A percentile compares a stretch with the other conserved stretches of the same genome.
Evolutionary conservation across 1,139 yeast genomes (phyloP).

Genomic region (Taphrina flavorubra): DNA sequence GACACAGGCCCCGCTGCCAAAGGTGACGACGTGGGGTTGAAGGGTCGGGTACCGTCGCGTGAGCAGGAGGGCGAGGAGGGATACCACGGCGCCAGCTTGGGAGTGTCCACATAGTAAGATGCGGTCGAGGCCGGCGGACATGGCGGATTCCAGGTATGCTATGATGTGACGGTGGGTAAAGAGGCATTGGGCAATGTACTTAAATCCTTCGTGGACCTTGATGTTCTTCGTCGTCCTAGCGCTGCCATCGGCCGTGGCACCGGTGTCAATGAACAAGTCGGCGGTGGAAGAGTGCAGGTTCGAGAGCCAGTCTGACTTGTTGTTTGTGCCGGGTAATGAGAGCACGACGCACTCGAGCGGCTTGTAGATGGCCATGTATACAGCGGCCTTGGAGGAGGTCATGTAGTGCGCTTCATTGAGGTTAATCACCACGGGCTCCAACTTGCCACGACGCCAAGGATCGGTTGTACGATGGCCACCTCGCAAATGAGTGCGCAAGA

Average conservation of each 20-base stretch:
- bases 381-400: constrained; percentile 30
- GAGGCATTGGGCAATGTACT: constrained; percentile 29
- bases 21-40: constrained; percentile 13
- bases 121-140: constrained; percentile 12
- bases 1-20: constrained; percentile 34
- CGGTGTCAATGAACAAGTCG: constrained; percentile 7
- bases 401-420: constrained; percentile 33
- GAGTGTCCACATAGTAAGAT: constrained; percentile 32
- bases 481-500: not conserved
- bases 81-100: constrained; percentile 37
- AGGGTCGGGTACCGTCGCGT: not conserved
- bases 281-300: constrained; percentile 33
- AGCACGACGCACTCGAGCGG: constrained; percentile 22
- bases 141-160: constrained; percentile 12
- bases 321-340: constrained; percentile 36
- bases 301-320: constrained; percentile 31
- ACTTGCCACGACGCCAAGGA: constrained; percentile 19
- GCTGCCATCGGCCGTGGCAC: not conserved
- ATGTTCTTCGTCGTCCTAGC: not conserved
- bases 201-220: constrained; percentile 35
- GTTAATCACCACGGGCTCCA: constrained; percentile 6
- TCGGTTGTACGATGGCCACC: not conserved
- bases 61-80: constrained; percentile 23
- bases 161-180: constrained; percentile 15
- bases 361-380: constrained; percentile 16